Evolutionary conservation across 1,284 basidiomycete species (phyloP).

Genomic region (Xerocomus subilludens): DNA sequence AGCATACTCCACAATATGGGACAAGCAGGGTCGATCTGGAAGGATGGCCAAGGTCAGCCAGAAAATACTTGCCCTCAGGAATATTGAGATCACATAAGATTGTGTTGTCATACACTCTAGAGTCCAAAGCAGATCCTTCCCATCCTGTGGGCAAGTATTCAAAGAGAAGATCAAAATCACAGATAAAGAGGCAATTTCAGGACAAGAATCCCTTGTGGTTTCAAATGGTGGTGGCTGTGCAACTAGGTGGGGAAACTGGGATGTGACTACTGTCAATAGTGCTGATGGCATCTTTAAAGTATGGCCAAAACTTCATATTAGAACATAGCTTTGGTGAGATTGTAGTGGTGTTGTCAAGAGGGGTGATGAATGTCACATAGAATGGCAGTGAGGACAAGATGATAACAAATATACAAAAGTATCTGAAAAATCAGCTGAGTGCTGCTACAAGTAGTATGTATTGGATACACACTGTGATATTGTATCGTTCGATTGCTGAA

Average conservation of each 20-base stretch:
- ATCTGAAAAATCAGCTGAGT: neutral
- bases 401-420: neutral
- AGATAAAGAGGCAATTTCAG: conserved; percentile 44
- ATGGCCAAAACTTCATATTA: conserved; percentile 18
- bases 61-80: too few relatives aligned
- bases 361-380: conserved; percentile 1
- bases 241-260: neutral
- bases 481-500: conserved; percentile 23
- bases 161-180: too few relatives aligned
- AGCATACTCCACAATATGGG: too few relatives aligned
- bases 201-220: conserved; percentile 45
- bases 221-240: neutral
- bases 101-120: too few relatives aligned
- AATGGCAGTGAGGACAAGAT: neutral
- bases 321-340: neutral
- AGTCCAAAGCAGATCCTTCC: too few relatives aligned
- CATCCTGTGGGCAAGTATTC: too few relatives aligned
- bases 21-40: too few relatives aligned
- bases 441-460: neutral
- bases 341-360: neutral
- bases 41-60: too few relatives aligned
- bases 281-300: conserved; percentile 20
- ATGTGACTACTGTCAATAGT: conserved; percentile 22
- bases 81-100: too few relatives aligned
- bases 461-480: conserved; percentile 29